Conservation (phyloP, 2,329 filamentous ascomycete species). For the Fusarium sp. region DNA sequence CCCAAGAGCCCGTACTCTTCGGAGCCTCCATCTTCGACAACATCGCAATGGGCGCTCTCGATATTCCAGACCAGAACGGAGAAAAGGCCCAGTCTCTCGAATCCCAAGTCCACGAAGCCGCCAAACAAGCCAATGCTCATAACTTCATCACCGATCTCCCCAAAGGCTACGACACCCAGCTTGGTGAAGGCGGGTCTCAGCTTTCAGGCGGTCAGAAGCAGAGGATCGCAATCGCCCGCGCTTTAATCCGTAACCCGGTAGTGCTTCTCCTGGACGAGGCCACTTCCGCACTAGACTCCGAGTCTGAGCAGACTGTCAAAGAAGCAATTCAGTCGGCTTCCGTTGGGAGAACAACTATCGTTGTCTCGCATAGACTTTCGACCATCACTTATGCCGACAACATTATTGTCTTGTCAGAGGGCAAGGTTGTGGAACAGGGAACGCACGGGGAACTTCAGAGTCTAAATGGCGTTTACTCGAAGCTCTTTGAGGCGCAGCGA, state of each 20-base stretch:
- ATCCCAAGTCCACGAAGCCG: background rate
- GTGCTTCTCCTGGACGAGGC: conserved; percentile 72
- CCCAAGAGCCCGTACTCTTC: conserved; percentile 59
- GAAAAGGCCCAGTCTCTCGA: background rate
- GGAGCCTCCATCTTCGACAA: conserved; percentile 55
- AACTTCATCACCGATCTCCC: conserved; percentile 57
- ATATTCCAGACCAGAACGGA: background rate
- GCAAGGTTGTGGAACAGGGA: conserved; percentile 65
- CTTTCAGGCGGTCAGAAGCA: conserved; percentile 62
- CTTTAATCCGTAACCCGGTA: conserved; percentile 50
- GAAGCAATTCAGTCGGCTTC: conserved; percentile 60
- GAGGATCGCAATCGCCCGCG: conserved; percentile 53
- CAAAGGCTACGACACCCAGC: conserved; percentile 61
- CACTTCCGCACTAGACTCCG: conserved; percentile 60
- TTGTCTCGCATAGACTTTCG: conserved; percentile 66
- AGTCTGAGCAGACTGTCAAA: conserved; percentile 59
- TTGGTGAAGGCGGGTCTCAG: conserved; percentile 67
- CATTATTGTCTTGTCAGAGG: conserved; percentile 68
- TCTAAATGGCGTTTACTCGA: conserved; percentile 55
- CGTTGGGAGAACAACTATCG: conserved; percentile 60
- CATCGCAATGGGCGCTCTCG: conserved; percentile 9
- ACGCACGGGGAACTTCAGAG: conserved; percentile 59
- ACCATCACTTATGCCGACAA: conserved; percentile 44
- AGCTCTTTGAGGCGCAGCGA: conserved; percentile 53
- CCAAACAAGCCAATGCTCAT: conserved; percentile 51